These are phyloP conservation scores for Medicago ruthenica DNA, from an alignment of 306 rosid species.

Conservation along the genomic window DNA sequence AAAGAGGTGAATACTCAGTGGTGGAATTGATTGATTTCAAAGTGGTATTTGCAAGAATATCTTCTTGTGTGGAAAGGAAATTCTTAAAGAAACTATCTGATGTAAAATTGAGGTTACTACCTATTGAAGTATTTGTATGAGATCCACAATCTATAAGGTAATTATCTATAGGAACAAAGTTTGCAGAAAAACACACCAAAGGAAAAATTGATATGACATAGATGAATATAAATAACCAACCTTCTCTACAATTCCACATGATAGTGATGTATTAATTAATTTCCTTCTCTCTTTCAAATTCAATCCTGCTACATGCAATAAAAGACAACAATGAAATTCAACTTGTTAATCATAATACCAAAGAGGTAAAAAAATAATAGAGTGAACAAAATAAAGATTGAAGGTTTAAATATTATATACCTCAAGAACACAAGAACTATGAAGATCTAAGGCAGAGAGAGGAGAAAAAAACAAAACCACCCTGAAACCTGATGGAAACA, in stretches of 20 bases:
- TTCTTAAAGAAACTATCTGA: constrained; percentile 66
- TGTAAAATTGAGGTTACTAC: constrained; percentile 58
- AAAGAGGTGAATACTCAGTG: constrained; percentile 61
- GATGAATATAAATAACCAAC: constrained; percentile 48
- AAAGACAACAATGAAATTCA: constrained; percentile 23
- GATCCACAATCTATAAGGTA: constrained; percentile 94
- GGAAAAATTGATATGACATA: constrained; percentile 57
- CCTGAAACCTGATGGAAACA: constrained; percentile 38
- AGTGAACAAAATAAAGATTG: constrained; percentile 18
- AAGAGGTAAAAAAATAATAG: neutral
- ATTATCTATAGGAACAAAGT: constrained; percentile 65
- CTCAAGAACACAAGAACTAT: constrained; percentile 18
- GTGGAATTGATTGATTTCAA: constrained; percentile 50
- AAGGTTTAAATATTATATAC: constrained; percentile 38
- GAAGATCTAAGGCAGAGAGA: constrained; percentile 22
- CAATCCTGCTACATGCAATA: constrained; percentile 35
- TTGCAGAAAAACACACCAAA: constrained; percentile 54
- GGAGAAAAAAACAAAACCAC: constrained; percentile 18
- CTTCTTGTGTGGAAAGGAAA: constrained; percentile 66
- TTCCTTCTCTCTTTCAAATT: neutral
- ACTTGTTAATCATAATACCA: constrained; percentile 30
- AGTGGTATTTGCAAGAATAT: constrained; percentile 60
- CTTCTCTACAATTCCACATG: constrained; percentile 55
- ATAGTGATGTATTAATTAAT: constrained; percentile 10
- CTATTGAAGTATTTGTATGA: constrained; percentile 58